Evolutionary conservation across 306 rosid genomes (phyloP).

Genomic region (Lathyrus tuberosus): DNA sequence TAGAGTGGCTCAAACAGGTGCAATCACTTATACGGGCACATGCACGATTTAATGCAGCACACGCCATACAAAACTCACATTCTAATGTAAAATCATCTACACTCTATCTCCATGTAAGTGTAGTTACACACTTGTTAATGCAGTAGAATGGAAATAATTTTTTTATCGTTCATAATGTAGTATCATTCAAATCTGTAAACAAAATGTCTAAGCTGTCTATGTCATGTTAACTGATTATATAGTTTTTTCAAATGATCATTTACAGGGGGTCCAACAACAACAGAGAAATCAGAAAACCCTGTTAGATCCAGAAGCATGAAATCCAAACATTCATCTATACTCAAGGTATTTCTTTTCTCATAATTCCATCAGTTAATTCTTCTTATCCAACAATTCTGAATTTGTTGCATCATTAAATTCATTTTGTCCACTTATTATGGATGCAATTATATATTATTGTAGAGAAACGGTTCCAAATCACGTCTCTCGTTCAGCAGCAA

Average conservation of each 20-base stretch:
- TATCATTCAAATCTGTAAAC: not conserved
- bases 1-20: too few species aligned
- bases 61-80: too few species aligned
- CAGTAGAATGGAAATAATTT: too few species aligned
- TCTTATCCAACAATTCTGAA: not conserved
- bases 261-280: constrained; percentile 90
- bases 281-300: constrained; percentile 75
- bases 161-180: too few species aligned
- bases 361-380: not conserved
- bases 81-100: too few species aligned
- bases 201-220: not conserved
- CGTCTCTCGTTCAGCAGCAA: constrained; percentile 36
- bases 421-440: constrained; percentile 2
- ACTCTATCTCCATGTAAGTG: too few species aligned
- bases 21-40: too few species aligned
- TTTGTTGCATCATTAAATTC: constrained; percentile 7
- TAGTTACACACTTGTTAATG: too few species aligned
- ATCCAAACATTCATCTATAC: constrained; percentile 52
- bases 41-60: too few species aligned
- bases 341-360: constrained; percentile 46
- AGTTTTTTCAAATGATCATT: constrained; percentile 11
- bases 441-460: constrained; percentile 33
- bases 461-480: constrained; percentile 72
- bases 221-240: constrained; percentile 25
- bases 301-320: constrained; percentile 60